Base-by-base conservation (phyloP, 306 rosid genomes). In the Potentilla sterilis region DNA sequence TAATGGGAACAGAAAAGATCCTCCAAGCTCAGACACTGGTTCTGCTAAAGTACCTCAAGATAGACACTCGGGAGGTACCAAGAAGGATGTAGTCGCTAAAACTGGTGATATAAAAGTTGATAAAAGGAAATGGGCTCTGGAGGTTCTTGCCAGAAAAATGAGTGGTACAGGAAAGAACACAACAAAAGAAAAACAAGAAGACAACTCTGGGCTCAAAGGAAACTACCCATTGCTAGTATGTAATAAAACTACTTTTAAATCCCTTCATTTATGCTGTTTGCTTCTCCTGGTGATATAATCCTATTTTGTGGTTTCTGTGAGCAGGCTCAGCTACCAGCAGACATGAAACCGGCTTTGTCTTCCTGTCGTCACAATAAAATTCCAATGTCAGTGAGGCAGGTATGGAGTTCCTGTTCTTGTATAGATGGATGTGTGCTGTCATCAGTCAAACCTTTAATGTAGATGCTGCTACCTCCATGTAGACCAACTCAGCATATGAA, bases 61-160 rank as follows among this genome's bases (percentile, higher is more conserved):
- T 68, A 75, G 83, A 63, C 83, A 61, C 73, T 51, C 76, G 51
- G 87, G 79, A 77, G 85, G 81, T 74, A 34, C 82, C 75, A 65
- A 54, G 69, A 86, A 83, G 73, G 88, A 88, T 65, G 64, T 44
- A 14, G 75, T 82, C 38, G 85, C 49, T 64, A 87, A 88, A 79
- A 83, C 92, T 55, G 84, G 79, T 35, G 83, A 84, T 76, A 34
- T 76, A 51, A 87, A 85, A 83, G 74, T 19, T 82, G 99, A 95
- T 75, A 92, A 95, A 86, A 86, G 91, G 80, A 95, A 92, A 86
- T 95, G 99, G 99, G 98, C 99, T 28, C 38, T 92, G 82, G 91
- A 95, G 84, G 81, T 95, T 82, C 99, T 95, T 83, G 96, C 98
- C 9, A 80, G 97, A 82, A 92, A 87, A 85, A 80, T 91, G 65